phyloP scores from a whole-genome alignment of 129 eudicot genomes.

The Tanacetum coccineum region DNA sequence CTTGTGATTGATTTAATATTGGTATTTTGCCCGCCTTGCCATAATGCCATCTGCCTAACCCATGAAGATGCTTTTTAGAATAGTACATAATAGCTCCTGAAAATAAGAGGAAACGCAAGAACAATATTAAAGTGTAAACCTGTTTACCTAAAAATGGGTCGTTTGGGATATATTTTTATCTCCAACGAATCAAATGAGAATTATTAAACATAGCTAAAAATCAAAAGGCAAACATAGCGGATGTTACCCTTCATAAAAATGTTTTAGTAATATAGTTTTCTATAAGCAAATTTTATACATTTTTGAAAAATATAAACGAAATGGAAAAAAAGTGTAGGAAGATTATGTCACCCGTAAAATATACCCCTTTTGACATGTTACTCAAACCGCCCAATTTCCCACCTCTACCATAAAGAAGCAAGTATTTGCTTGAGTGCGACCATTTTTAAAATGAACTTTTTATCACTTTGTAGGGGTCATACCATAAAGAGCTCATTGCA shows the following conservation, averaged over 20 bases:
- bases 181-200: too few species aligned
- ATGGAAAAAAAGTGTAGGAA: not conserved
- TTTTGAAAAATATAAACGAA: not conserved
- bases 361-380: too few species aligned
- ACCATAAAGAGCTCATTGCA: not conserved
- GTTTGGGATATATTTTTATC: not conserved
- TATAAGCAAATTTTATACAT: too few species aligned
- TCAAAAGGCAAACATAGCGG: too few species aligned
- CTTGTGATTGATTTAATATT: slow-evolving; percentile 72
- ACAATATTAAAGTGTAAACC: slow-evolving; percentile 6
- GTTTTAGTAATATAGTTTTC: too few species aligned
- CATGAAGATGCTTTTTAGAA: slow-evolving; percentile 69
- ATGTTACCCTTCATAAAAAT: too few species aligned
- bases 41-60: slow-evolving; percentile 86
- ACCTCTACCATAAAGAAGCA: too few species aligned
- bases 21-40: slow-evolving; percentile 55
- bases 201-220: too few species aligned
- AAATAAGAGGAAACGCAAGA: not conserved
- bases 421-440: too few species aligned
- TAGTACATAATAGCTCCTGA: slow-evolving; percentile 77
- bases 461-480: not conserved
- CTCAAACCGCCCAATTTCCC: too few species aligned
- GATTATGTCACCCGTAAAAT: not conserved
- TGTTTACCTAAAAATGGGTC: not conserved
- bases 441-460: not conserved